phyloP scores from a whole-genome alignment of 2,329 filamentous ascomycete genomes.

The Talaromyces atroroseus region DNA sequence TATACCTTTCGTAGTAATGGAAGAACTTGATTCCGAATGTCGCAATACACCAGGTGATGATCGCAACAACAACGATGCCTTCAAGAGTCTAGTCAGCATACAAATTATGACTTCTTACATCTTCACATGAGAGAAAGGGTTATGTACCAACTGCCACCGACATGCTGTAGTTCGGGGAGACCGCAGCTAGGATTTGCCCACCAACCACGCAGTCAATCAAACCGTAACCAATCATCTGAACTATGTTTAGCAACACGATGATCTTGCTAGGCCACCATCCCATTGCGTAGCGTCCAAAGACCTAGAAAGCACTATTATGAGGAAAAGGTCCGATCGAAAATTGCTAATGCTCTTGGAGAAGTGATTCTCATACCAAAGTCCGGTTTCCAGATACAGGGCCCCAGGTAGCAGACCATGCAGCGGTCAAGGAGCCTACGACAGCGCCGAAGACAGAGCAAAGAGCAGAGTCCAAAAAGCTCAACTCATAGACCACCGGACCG shows the following conservation, averaged over 20 bases:
- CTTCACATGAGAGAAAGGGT: neutral
- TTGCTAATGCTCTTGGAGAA: neutral
- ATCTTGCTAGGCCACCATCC: slow-evolving; percentile 63
- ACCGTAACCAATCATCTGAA: slow-evolving; percentile 58
- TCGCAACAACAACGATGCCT: slow-evolving; percentile 57
- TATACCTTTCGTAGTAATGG: slow-evolving; percentile 60
- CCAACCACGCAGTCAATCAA: slow-evolving; percentile 62
- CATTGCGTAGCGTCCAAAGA: slow-evolving; percentile 57
- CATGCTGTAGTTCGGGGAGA: slow-evolving; percentile 54
- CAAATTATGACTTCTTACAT: neutral
- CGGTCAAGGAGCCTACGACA: slow-evolving; percentile 49
- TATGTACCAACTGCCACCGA: slow-evolving; percentile 55
- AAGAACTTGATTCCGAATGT: slow-evolving; percentile 64
- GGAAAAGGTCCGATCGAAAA: neutral
- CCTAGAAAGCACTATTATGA: slow-evolving; percentile 25
- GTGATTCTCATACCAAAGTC: slow-evolving; percentile 46
- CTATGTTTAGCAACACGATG: slow-evolving; percentile 57
- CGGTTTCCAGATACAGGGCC: slow-evolving; percentile 57
- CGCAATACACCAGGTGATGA: slow-evolving; percentile 59
- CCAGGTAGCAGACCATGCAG: slow-evolving; percentile 58
- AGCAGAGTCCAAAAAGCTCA: slow-evolving; percentile 54
- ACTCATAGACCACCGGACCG: slow-evolving; percentile 53
- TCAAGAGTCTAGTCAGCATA: slow-evolving; percentile 6
- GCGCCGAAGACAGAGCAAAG: slow-evolving; percentile 55
- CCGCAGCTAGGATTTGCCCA: slow-evolving; percentile 63